Evolutionary conservation across 352 stramenopile genomes (phyloP), one percentile per base, ranked within the genome.

Genomic region (Pythium monospermum): DNA sequence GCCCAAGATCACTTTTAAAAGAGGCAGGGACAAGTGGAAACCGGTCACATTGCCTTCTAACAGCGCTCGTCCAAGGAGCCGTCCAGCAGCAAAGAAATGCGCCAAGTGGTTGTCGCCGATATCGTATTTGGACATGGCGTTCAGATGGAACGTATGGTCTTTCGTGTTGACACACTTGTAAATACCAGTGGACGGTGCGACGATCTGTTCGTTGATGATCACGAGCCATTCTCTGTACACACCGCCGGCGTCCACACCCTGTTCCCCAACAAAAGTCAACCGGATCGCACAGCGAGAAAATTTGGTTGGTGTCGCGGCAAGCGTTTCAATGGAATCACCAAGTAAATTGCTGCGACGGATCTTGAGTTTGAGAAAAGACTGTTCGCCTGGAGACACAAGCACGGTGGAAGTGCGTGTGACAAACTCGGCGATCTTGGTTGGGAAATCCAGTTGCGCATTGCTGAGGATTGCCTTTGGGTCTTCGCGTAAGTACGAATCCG

Each of bases 1-100:
- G 4, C 90, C 95, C 6, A 98, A 68, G 18, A 99, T 86, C 51
- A 98, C 83, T 70, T 99, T 99, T 65, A 99, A 96, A 36, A 99
- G 67, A 30, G 96, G 90, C 13, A 94, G 69, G 4, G 94, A 89
- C 65, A 99, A 78, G 61, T 98, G 96, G 31, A 96, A 96, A 46
- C 86, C 78, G 0, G 98, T 84, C 26, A 98, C 74, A 44, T 98
- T 95, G 38, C 91, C 82, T 59, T 99, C 96, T 1, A 91, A 59
- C 25, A 89, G 55, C 21, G 76, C 72, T 2, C 78, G 66, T 0
- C 83, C 80, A 4, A 94, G 31, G 1, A 91, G 49, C 1, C 80
- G 64, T 6, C 76, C 80, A 0, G 68, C 57, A 3, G 69, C 76
- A 19, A 79, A 76, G 56, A 73, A 87, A 59, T 85, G 73, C 18